phyloP scores from a whole-genome alignment of 2,329 filamentous ascomycete genomes.

The Sporothrix curviconia region DNA sequence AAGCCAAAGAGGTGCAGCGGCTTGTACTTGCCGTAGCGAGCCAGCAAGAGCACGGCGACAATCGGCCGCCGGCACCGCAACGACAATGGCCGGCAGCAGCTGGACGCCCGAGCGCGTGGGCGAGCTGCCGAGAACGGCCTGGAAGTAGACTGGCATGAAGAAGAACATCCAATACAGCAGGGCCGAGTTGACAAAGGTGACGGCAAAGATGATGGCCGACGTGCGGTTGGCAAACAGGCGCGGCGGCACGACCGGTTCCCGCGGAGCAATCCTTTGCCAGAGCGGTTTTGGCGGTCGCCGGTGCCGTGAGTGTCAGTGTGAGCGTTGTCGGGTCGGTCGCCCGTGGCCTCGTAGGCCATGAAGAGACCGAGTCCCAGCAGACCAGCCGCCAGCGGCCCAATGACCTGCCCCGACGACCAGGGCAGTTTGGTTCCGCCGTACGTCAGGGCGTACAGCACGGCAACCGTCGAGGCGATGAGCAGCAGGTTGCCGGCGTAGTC shows the following conservation, averaged over 20 bases:
- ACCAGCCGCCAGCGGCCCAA: slow-evolving; percentile 38
- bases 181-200: slow-evolving; percentile 24
- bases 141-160: slow-evolving; percentile 42
- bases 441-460: slow-evolving; percentile 37
- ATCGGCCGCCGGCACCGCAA: slow-evolving; percentile 18
- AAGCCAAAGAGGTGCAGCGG: slow-evolving; percentile 34
- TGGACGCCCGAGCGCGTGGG: slow-evolving; percentile 28
- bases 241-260: neutral
- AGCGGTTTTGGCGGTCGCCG: too few relatives aligned
- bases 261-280: too few relatives aligned
- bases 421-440: slow-evolving; percentile 35
- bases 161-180: slow-evolving; percentile 31
- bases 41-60: slow-evolving; percentile 14
- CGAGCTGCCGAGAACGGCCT: slow-evolving; percentile 30
- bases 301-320: too few relatives aligned
- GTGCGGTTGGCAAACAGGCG: neutral
- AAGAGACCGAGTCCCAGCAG: slow-evolving; percentile 32
- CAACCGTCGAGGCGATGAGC: slow-evolving; percentile 31
- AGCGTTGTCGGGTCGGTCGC: too few relatives aligned
- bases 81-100: slow-evolving; percentile 24
- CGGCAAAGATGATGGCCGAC: slow-evolving; percentile 20
- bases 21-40: slow-evolving; percentile 18
- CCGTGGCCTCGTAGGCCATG: slow-evolving; percentile 27
- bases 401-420: slow-evolving; percentile 34
- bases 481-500: slow-evolving; percentile 38